Evolutionary conservation across 192 early-diverging fungal species (phyloP).

Genomic region (Coemansia pectinata): DNA sequence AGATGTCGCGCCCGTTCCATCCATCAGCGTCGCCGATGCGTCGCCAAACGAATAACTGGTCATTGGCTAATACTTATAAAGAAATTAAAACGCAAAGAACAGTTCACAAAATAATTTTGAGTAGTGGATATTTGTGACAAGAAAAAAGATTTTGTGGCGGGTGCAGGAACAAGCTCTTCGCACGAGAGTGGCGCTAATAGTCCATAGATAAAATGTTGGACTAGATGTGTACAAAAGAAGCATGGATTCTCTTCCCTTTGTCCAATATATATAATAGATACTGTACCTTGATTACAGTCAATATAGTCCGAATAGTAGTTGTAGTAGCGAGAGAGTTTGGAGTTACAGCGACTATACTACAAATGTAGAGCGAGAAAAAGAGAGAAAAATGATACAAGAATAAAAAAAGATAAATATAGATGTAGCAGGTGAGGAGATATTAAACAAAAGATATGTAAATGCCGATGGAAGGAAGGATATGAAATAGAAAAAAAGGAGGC

Average conservation of each 20-base stretch:
- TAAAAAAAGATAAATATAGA: constrained; percentile 2
- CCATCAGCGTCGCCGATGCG: constrained; percentile 36
- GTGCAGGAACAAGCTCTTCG: constrained; percentile 1
- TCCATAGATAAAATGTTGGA: not conserved
- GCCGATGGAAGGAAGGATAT: not conserved
- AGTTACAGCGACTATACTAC: not conserved
- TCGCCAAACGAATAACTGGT: constrained; percentile 48
- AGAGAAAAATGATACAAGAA: not conserved
- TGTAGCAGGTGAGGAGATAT: not conserved
- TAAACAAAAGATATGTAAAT: not conserved
- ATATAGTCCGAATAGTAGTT: not conserved
- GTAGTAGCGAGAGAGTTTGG: not conserved
- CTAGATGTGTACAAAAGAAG: not conserved
- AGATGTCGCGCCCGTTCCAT: constrained; percentile 2
- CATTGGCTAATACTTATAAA: constrained; percentile 13
- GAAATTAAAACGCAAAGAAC: not conserved
- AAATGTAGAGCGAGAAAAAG: not conserved
- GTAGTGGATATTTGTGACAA: not conserved
- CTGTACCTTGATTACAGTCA: constrained; percentile 3
- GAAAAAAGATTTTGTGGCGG: not conserved
- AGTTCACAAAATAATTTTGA: not conserved
- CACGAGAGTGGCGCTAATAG: constrained; percentile 1
- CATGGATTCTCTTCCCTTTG: not conserved
- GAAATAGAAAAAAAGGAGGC: constrained; percentile 3
- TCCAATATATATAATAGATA: not conserved